Conservation (phyloP, 2,329 filamentous ascomycete genomes). For the Colletotrichum sp. region DNA sequence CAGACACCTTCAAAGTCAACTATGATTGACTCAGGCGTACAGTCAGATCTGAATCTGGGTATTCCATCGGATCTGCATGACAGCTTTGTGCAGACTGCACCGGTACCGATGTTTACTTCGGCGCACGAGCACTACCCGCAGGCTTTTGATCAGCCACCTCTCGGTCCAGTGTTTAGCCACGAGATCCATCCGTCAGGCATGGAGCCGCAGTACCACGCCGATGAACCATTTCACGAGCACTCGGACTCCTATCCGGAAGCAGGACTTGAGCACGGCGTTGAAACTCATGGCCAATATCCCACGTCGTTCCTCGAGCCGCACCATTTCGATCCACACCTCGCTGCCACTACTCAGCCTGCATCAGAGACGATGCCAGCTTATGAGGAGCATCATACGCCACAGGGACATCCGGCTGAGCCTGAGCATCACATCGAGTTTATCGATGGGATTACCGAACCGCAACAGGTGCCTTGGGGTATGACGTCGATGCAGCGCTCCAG, state of each 20-base stretch:
- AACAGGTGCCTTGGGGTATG: constrained; percentile 15
- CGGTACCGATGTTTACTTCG: constrained; percentile 7
- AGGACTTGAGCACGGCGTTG: neutral
- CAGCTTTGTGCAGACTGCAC: neutral
- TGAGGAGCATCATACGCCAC: neutral
- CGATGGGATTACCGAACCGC: constrained; percentile 14
- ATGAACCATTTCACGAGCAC: neutral
- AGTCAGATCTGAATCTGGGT: neutral
- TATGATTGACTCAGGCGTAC: constrained; percentile 16
- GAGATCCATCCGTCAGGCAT: neutral
- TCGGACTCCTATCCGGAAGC: constrained; percentile 7
- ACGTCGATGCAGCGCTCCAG: neutral
- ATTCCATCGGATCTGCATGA: neutral
- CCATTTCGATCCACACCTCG: neutral
- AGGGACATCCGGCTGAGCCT: neutral
- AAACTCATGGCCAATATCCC: neutral
- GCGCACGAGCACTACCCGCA: constrained; percentile 1
- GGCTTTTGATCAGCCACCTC: constrained; percentile 4
- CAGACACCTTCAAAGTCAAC: constrained; percentile 14
- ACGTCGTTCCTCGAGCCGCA: constrained; percentile 2
- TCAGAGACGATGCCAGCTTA: neutral
- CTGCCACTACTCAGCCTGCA: neutral
- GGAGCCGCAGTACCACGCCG: neutral
- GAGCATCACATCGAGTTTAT: neutral
- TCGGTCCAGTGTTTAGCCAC: neutral